Percentiles rank a stretch among this genome's conserved stretches.
Evolutionary conservation across 2,329 filamentous ascomycete species (phyloP).

Genomic region (Cercospora brassicicola): DNA sequence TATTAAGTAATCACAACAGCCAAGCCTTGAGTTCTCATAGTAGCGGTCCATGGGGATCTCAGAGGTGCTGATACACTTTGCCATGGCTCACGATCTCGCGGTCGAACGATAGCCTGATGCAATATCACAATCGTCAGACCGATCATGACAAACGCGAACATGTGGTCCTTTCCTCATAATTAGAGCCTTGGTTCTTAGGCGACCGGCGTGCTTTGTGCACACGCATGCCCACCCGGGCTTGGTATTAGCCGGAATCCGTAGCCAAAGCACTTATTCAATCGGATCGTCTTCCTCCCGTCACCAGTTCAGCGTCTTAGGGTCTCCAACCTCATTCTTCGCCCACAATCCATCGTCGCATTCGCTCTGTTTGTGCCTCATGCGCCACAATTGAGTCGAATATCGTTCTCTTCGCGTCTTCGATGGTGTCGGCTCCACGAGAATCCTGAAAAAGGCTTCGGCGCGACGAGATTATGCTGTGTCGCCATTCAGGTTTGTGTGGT

Average conservation of each 20-base stretch:
- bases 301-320: not conserved
- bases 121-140: not conserved
- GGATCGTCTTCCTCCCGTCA: not conserved
- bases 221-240: not conserved
- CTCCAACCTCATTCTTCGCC: not conserved
- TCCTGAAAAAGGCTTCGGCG: not conserved
- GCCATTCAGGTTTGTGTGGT: not conserved
- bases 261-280: not conserved
- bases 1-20: not conserved
- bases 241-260: not conserved
- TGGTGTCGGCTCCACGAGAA: not conserved
- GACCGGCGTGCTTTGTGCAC: not conserved
- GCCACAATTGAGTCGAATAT: not conserved
- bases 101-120: not conserved
- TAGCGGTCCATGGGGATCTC: not conserved
- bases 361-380: not conserved
- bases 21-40: not conserved
- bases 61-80: not conserved
- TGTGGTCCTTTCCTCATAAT: not conserved
- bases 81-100: not conserved
- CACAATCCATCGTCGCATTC: not conserved
- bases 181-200: not conserved
- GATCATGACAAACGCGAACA: not conserved
- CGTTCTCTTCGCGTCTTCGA: not conserved
- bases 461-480: not conserved